Conservation (phyloP, 116 monocot genomes). For the Zostera marina region DNA sequence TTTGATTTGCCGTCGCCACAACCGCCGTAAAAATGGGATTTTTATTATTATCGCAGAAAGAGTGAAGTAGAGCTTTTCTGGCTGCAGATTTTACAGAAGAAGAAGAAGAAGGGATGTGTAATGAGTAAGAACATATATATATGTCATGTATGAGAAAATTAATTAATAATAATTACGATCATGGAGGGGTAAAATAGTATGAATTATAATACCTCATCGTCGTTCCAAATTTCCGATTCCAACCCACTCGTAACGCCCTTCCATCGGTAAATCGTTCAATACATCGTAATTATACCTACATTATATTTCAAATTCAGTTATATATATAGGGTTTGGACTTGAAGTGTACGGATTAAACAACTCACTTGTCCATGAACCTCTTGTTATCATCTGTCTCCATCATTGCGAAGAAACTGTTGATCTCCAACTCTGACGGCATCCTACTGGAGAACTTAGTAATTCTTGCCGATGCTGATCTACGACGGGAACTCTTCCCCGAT, state of each 20-base stretch:
- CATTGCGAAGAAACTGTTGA: neutral
- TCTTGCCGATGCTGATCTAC: neutral
- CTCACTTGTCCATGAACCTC: neutral
- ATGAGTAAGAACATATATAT: too few species aligned
- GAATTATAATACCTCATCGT: neutral
- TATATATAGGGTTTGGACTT: too few species aligned
- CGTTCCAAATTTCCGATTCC: neutral
- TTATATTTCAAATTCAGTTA: too few species aligned
- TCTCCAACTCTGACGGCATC: neutral
- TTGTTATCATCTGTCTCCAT: neutral
- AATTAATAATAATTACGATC: too few species aligned
- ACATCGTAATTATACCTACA: constrained; percentile 40
- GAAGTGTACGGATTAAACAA: too few species aligned
- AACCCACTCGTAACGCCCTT: constrained; percentile 32
- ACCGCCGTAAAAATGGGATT: too few species aligned
- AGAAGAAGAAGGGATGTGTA: too few species aligned
- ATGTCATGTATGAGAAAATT: too few species aligned
- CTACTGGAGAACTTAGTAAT: neutral
- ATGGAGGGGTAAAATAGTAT: neutral
- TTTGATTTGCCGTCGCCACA: too few species aligned
- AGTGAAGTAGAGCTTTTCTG: too few species aligned
- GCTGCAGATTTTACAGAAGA: too few species aligned
- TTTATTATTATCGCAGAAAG: too few species aligned
- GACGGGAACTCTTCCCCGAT: neutral
- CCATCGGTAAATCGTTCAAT: constrained; percentile 19